These are phyloP conservation scores for Saccharomycopsis fermentans DNA, from an alignment of 805 yeast genomes.

Conservation along the genomic window DNA sequence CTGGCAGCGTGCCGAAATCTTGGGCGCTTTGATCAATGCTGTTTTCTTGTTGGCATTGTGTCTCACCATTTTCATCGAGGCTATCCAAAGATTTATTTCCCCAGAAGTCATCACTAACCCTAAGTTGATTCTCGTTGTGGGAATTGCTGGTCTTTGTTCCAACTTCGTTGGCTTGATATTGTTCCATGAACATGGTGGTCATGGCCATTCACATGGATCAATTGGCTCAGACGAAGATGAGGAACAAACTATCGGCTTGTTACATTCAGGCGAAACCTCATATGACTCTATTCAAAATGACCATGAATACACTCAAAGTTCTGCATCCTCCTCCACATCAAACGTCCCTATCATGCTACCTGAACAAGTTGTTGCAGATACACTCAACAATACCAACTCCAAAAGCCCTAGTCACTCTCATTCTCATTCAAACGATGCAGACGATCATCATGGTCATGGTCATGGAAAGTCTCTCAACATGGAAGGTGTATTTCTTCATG, in stretches of 20 bases:
- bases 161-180: conserved; percentile 75
- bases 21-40: conserved; percentile 91
- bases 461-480: conserved; percentile 69
- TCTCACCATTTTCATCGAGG: conserved; percentile 85
- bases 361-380: conserved; percentile 2
- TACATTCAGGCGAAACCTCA: conserved; percentile 20
- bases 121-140: conserved; percentile 71
- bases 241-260: conserved; percentile 21
- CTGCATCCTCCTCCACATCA: conserved; percentile 11
- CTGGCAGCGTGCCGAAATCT: conserved; percentile 94
- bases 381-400: neutral
- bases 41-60: conserved; percentile 89
- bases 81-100: conserved; percentile 75
- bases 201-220: conserved; percentile 31
- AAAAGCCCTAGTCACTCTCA: conserved; percentile 21
- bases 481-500: conserved; percentile 96
- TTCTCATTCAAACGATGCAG: conserved; percentile 1
- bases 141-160: conserved; percentile 71
- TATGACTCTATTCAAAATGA: conserved; percentile 15
- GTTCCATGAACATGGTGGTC: conserved; percentile 79
- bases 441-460: conserved; percentile 18
- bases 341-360: conserved; percentile 3
- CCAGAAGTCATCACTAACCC: conserved; percentile 79
- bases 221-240: conserved; percentile 19
- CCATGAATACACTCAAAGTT: conserved; percentile 12